A percentile compares a stretch with the other conserved stretches of the same genome.
Conservation (phyloP, 1,284 basidiomycete species). For the Ustilago xerochloae region DNA sequence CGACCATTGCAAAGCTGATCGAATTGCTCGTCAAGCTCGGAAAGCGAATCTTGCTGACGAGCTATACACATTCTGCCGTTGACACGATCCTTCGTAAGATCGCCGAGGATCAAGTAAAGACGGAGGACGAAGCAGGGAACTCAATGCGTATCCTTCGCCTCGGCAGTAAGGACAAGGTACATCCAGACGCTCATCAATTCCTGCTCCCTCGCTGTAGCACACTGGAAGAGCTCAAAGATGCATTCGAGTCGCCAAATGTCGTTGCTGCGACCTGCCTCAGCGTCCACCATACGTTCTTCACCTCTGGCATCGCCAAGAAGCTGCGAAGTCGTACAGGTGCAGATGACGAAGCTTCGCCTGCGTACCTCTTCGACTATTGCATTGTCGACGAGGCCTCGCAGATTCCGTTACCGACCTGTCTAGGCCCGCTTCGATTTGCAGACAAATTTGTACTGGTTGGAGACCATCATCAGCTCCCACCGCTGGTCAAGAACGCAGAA, state of each 20-base stretch:
- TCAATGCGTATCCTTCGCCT: conserved; percentile 76
- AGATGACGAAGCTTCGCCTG: conserved; percentile 37
- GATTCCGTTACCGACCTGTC: conserved; percentile 92
- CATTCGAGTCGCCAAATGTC: conserved; percentile 85
- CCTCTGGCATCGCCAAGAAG: conserved; percentile 72
- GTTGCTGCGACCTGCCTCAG: conserved; percentile 95
- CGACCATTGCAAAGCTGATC: conserved; percentile 90
- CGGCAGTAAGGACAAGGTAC: conserved; percentile 89
- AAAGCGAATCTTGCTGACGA: conserved; percentile 87
- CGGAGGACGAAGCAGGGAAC: conserved; percentile 7
- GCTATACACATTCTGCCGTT: conserved; percentile 97
- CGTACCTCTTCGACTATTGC: conserved; percentile 89
- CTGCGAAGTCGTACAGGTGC: conserved; percentile 14
- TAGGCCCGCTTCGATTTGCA: conserved; percentile 90
- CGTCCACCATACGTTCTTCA: conserved; percentile 88
- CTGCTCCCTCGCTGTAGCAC: conserved; percentile 73
- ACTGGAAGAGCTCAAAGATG: conserved; percentile 73
- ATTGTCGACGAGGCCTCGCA: conserved; percentile 99
- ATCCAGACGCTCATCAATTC: conserved; percentile 72
- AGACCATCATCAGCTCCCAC: conserved; percentile 96
- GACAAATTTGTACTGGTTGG: conserved; percentile 93
- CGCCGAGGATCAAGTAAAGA: conserved; percentile 71
- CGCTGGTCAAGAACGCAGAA: conserved; percentile 78
- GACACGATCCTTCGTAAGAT: conserved; percentile 89
- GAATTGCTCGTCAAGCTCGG: conserved; percentile 80